Evolutionary conservation across 2,329 filamentous ascomycete species (phyloP).

Genomic region (Gaeumannomyces sp.): DNA sequence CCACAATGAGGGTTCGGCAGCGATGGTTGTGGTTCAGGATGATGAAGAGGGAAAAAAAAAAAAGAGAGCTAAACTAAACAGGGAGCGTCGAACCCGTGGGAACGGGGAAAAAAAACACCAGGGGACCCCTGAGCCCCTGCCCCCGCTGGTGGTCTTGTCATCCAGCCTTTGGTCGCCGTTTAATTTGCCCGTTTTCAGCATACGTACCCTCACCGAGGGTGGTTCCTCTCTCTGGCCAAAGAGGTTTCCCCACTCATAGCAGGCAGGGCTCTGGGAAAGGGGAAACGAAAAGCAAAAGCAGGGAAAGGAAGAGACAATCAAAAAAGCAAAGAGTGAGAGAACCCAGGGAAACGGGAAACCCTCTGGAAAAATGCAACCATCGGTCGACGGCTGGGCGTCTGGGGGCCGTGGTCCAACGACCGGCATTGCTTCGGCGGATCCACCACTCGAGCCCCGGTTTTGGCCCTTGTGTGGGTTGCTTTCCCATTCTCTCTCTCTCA

Average conservation of each 20-base stretch:
- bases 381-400: not conserved
- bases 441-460: not conserved
- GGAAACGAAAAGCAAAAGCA: not conserved
- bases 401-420: not conserved
- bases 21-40: too few species aligned
- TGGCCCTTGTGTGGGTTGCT: too few species aligned
- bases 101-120: not conserved
- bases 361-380: not conserved
- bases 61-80: not conserved
- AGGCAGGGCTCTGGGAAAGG: not conserved
- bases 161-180: not conserved
- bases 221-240: not conserved
- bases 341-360: not conserved
- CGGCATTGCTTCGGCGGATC: not conserved
- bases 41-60: too few species aligned
- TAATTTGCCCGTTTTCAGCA: not conserved
- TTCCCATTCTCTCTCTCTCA: too few species aligned
- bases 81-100: not conserved
- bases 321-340: too few species aligned
- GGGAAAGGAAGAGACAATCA: not conserved
- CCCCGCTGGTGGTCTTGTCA: not conserved
- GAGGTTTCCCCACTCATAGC: too few species aligned
- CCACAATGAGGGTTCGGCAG: too few species aligned
- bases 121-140: too few species aligned
- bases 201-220: not conserved